Percentiles rank a stretch among this genome's conserved stretches.
Evolutionary conservation across 73 alveolate species (phyloP).

Genomic region (Stentor roeselii): DNA sequence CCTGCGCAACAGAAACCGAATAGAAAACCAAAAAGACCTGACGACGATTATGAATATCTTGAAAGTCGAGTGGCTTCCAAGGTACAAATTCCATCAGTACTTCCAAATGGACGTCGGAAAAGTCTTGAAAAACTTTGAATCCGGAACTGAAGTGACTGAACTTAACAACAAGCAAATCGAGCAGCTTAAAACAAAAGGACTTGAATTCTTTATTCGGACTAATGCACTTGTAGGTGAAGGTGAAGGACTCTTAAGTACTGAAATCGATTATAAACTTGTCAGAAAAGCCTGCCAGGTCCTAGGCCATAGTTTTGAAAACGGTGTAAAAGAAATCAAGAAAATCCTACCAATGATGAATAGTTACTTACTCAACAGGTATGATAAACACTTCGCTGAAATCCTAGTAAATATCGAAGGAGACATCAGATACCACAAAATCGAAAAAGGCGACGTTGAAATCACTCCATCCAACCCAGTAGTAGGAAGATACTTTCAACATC

Average conservation of each 20-base stretch:
- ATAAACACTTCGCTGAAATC: background rate
- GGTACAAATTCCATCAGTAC: conserved; percentile 46
- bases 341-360: background rate
- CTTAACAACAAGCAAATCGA: background rate
- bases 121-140: background rate
- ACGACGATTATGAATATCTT: conserved; percentile 47
- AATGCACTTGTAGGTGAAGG: conserved; percentile 27
- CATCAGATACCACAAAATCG: conserved; percentile 13
- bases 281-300: background rate
- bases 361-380: background rate
- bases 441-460: conserved; percentile 13
- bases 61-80: conserved; percentile 25
- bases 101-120: conserved; percentile 38
- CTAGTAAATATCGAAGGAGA: conserved; percentile 25
- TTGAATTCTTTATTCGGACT: conserved; percentile 8
- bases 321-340: background rate
- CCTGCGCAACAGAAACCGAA: conserved; percentile 58
- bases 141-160: background rate
- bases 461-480: background rate
- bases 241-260: background rate
- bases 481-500: background rate
- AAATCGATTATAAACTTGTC: conserved; percentile 3
- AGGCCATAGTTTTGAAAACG: background rate
- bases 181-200: background rate
- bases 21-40: conserved; percentile 66